A percentile compares a stretch with the other conserved stretches of the same genome.
These are phyloP conservation scores for Mediolabrus comicus DNA, from an alignment of 108 stramenopile species.

Conservation along the genomic window DNA sequence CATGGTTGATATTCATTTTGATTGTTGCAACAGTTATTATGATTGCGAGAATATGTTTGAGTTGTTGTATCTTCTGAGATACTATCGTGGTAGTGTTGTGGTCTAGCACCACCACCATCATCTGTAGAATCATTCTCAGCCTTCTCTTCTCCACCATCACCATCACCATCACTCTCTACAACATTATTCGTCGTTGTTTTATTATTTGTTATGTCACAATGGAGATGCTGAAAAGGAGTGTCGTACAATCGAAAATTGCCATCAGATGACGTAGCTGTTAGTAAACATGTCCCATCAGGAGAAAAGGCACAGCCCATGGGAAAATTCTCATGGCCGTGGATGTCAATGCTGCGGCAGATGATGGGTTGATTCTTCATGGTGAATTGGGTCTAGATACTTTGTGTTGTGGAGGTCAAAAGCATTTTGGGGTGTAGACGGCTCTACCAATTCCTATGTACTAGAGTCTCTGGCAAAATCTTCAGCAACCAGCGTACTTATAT, in stretches of 20 bases:
- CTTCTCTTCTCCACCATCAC: not conserved
- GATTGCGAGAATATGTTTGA: constrained; percentile 14
- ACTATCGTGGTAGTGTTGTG: not conserved
- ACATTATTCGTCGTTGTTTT: not conserved
- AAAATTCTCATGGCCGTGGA: constrained; percentile 49
- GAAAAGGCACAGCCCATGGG: constrained; percentile 74
- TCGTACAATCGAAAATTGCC: constrained; percentile 71
- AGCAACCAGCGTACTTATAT: no score
- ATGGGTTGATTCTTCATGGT: not conserved
- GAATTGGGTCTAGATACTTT: not conserved
- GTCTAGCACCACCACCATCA: not conserved
- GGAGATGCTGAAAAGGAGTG: constrained; percentile 39
- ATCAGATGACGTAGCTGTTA: constrained; percentile 54
- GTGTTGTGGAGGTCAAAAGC: no score
- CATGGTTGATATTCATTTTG: constrained; percentile 27
- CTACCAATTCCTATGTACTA: no score
- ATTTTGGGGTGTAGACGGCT: no score
- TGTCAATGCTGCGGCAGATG: constrained; percentile 26
- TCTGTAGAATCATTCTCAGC: not conserved
- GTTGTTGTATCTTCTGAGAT: not conserved
- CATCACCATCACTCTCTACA: not conserved
- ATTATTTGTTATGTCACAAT: not conserved
- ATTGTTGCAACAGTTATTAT: constrained; percentile 6
- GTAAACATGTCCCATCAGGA: constrained; percentile 79
- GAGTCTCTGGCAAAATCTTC: no score